Evolutionary conservation across 2,329 filamentous ascomycete species (phyloP).

Genomic region (Colletotrichum camelliae): DNA sequence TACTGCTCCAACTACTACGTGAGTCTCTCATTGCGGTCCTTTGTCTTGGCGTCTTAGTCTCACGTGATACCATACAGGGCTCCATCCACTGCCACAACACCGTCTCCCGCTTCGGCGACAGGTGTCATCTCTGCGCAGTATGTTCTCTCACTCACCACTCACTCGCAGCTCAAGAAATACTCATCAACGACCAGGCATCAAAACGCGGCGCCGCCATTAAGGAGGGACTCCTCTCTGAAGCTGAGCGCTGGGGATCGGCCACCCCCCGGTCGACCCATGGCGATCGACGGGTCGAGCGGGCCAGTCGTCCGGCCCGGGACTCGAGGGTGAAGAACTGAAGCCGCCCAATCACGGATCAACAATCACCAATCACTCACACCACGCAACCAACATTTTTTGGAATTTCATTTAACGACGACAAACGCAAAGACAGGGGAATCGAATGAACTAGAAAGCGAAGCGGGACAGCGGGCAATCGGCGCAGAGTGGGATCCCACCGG

Average conservation of each 20-base stretch:
- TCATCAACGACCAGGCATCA: neutral
- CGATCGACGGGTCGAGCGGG: conserved; percentile 16
- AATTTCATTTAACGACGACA: too few relatives aligned
- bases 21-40: neutral
- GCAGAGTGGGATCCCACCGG: too few relatives aligned
- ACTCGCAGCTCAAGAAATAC: neutral
- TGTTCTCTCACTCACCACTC: neutral
- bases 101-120: conserved; percentile 33
- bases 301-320: conserved; percentile 12
- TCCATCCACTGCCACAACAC: conserved; percentile 36
- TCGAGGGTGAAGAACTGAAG: conserved; percentile 17
- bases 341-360: neutral
- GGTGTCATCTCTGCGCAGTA: conserved; percentile 33
- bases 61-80: conserved; percentile 25
- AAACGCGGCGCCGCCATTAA: conserved; percentile 21
- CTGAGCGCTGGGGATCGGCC: conserved; percentile 16
- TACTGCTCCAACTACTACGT: conserved; percentile 40
- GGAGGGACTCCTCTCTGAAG: conserved; percentile 18
- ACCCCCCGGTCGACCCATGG: conserved; percentile 12
- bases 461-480: too few relatives aligned
- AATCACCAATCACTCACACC: neutral
- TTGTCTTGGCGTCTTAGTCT: neutral
- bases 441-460: too few relatives aligned
- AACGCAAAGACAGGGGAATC: too few relatives aligned
- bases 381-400: neutral